Evolutionary conservation across 352 stramenopile species (phyloP).

Genomic region (Pythium sp.): DNA sequence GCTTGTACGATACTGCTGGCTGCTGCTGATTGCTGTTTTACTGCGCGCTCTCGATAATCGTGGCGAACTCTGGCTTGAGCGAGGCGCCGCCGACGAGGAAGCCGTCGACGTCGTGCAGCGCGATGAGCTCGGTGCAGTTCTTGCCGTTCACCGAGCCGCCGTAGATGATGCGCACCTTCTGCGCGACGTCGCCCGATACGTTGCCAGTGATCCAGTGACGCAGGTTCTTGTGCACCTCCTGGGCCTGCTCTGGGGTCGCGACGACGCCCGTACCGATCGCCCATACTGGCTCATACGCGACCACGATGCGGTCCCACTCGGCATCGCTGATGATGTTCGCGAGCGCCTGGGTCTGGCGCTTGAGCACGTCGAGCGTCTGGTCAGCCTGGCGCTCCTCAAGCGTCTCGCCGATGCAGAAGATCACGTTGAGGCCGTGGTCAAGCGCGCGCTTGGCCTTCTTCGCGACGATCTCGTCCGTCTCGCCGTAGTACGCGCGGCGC

Average conservation of each 20-base stretch:
- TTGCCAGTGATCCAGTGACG: constrained; percentile 60
- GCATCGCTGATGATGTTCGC: constrained; percentile 82
- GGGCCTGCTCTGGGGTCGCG: constrained; percentile 94
- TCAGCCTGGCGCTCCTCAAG: constrained; percentile 86
- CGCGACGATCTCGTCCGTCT: constrained; percentile 93
- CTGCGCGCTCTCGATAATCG: constrained; percentile 76
- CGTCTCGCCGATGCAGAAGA: constrained; percentile 98
- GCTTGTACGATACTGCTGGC: neutral
- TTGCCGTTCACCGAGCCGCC: constrained; percentile 91
- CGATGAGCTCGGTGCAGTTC: constrained; percentile 90
- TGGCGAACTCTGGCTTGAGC: constrained; percentile 90
- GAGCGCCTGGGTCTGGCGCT: constrained; percentile 93
- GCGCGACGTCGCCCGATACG: constrained; percentile 42
- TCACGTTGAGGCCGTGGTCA: constrained; percentile 87
- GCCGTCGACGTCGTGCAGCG: constrained; percentile 86
- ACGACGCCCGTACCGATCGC: constrained; percentile 97
- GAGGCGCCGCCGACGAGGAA: constrained; percentile 94
- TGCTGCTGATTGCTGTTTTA: constrained; percentile 19
- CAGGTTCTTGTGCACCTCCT: constrained; percentile 89
- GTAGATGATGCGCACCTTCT: constrained; percentile 88
- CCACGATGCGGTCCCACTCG: constrained; percentile 84
- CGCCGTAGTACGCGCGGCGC: constrained; percentile 88
- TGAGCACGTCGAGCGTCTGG: constrained; percentile 92
- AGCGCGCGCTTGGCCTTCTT: constrained; percentile 92
- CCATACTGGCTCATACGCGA: constrained; percentile 98